These are phyloP conservation scores for Yarrowia divulgata DNA, from an alignment of 805 yeast species.

Conservation along the genomic window DNA sequence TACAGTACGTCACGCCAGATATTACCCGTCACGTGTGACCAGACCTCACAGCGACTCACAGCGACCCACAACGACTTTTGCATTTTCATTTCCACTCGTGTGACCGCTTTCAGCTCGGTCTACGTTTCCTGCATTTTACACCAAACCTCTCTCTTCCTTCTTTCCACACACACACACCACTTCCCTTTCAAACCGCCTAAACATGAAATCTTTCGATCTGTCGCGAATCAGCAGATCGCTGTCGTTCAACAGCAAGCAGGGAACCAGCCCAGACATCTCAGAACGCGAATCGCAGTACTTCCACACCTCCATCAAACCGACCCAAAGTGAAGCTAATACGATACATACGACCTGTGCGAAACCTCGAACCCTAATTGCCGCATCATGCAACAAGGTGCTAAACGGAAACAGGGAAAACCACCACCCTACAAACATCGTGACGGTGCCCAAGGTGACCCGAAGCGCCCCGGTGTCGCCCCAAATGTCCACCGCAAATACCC, in stretches of 20 bases:
- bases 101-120: too few species aligned
- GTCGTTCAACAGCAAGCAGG: conserved; percentile 20
- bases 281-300: conserved; percentile 11
- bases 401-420: too few species aligned
- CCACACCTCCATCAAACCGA: conserved; percentile 23
- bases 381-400: conserved; percentile 9
- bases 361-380: conserved; percentile 14
- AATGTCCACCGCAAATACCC: neutral
- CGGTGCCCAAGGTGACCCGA: neutral
- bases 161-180: neutral
- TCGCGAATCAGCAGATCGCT: conserved; percentile 12
- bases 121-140: too few species aligned
- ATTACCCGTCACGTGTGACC: too few species aligned
- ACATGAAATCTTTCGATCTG: conserved; percentile 11
- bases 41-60: too few species aligned
- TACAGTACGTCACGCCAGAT: too few species aligned
- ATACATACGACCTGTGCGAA: conserved; percentile 32
- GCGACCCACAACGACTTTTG: too few species aligned
- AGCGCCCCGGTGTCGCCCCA: conserved; percentile 8
- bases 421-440: neutral
- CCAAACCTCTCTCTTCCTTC: neutral
- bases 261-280: neutral
- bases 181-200: neutral
- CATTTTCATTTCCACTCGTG: too few species aligned
- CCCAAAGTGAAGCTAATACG: conserved; percentile 13